phyloP scores from a whole-genome alignment of 1,284 basidiomycete genomes.

The Apiotrichum sp. region DNA sequence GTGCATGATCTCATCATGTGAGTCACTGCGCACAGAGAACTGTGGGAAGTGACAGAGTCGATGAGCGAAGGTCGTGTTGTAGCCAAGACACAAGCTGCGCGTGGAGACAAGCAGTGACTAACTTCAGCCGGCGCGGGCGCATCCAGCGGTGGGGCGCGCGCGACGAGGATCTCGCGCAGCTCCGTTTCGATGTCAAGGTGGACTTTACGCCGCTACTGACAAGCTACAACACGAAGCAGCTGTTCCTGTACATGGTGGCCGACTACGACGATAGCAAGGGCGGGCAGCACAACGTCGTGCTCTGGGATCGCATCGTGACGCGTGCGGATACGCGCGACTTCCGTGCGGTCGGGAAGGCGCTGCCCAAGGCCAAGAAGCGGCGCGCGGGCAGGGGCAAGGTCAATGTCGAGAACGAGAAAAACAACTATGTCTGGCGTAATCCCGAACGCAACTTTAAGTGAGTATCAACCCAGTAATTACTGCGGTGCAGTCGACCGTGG shows the following conservation, averaged over 20 bases:
- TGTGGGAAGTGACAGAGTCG: no score
- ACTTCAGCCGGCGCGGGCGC: conserved; percentile 31
- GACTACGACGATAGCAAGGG: conserved; percentile 29
- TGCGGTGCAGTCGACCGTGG: no score
- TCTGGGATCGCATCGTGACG: conserved; percentile 48
- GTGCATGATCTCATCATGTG: conserved; percentile 44
- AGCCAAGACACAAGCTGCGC: no score
- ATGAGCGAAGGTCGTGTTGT: no score
- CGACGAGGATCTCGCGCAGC: conserved; percentile 41
- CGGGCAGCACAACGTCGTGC: conserved; percentile 41
- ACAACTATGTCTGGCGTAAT: conserved; percentile 42
- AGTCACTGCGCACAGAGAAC: conserved; percentile 7
- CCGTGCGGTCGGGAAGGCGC: conserved; percentile 25
- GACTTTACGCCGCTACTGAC: conserved; percentile 45
- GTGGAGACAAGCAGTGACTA: conserved; percentile 13
- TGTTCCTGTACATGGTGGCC: conserved; percentile 47
- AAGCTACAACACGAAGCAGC: conserved; percentile 49
- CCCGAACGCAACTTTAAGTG: conserved; percentile 43
- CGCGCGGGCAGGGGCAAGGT: conserved; percentile 18
- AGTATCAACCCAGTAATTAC: conserved; percentile 14
- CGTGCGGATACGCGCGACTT: conserved; percentile 35
- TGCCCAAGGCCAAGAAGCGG: conserved; percentile 5
- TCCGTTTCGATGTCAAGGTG: conserved; percentile 44
- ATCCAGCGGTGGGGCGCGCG: conserved; percentile 32
- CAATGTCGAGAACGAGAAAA: conserved; percentile 37